Base-by-base conservation (phyloP, 768 basidiomycete genomes). In the Lactarius pseudohatsudake region DNA sequence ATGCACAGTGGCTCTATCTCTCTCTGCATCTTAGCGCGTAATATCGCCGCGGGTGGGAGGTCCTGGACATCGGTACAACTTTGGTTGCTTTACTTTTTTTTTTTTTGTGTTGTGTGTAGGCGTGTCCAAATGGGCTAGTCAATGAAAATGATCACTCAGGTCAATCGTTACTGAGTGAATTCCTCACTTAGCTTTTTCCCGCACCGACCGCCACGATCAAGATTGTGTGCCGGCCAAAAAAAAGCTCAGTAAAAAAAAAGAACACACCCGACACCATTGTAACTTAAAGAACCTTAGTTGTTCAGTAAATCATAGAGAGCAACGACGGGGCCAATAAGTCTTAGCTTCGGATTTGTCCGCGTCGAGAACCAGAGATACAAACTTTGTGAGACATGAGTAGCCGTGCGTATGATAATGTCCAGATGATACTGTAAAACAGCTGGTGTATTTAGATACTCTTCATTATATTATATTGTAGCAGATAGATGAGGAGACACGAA, bases 381-480 rank as follows among this genome's bases (percentile, higher is more conserved):
- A 32, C 65, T 50, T 57, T 62, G 45, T 40, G 61, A 58, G 36
- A 65, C 22, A 43, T 28, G 28, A 41, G 57, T 59, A 64, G 36
- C 59, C 57, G 58, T 64, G 59, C 28, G 53, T 67, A 67, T 64
- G 62, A 38, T 67, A 66, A 54, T 62, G 62, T 67, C 50, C 58
- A 40, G 62, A 64, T 62, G 61, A 53, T 67, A 58, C 66, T 67
- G 34, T 59, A 28, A 34, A 64, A 59, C 41, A 59, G n/a, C 36
- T 56, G 58, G 62, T 59, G 64, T 64, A 53, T 59, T 30, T 55
- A 67, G 66, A 67, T 67, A 58, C 54, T 62, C 32, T 55, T 45
- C 36, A 64, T 67, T 67, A 67, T 16, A 40, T 67, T 16, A 40
- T 67, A 64, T 64, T 62, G 62, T 67, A 67, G 36, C 64, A 64